Percentiles rank a stretch among this genome's conserved stretches.
Evolutionary conservation across 73 alveolate genomes (phyloP).

Genomic region (Strombidium stylifer): DNA sequence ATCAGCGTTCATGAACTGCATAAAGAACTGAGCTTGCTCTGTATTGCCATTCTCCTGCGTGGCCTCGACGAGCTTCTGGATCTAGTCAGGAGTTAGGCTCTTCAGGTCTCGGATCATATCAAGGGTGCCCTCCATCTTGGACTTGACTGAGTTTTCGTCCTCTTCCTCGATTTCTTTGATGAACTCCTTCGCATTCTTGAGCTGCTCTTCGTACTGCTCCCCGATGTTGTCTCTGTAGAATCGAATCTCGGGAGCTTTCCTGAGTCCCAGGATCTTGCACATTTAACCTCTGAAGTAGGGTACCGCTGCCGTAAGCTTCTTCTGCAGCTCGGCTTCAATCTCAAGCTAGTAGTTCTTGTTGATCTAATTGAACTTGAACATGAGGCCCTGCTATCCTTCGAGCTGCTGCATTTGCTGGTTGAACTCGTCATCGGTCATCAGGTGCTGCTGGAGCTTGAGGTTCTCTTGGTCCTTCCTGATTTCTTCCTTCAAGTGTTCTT

Average conservation of each 20-base stretch:
- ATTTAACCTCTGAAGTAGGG: slow-evolving; percentile 34
- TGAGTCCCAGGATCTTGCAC: slow-evolving; percentile 29
- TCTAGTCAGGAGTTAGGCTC: no score
- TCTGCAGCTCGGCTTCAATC: slow-evolving; percentile 29
- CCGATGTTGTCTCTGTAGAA: slow-evolving; percentile 43
- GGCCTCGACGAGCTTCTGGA: not conserved
- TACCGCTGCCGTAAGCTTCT: slow-evolving; percentile 37
- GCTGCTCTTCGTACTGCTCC: not conserved
- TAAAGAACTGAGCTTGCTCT: not conserved
- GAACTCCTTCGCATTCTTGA: not conserved
- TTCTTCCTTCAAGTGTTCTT: not conserved
- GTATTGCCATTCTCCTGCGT: not conserved
- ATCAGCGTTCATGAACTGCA: no score
- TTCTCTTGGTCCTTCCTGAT: not conserved
- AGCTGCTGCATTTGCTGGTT: no score
- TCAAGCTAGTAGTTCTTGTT: slow-evolving; percentile 12
- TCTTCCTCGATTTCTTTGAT: not conserved
- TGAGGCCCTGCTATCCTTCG: not conserved
- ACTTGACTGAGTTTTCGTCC: not conserved
- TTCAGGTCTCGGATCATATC: no score
- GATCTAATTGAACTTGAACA: not conserved
- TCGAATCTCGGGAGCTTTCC: slow-evolving; percentile 67
- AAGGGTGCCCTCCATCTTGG: no score
- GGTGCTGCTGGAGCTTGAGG: no score
- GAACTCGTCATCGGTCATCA: no score